Evolutionary conservation across 345 rosid genomes (phyloP).

Genomic region (Turnera subulata): DNA sequence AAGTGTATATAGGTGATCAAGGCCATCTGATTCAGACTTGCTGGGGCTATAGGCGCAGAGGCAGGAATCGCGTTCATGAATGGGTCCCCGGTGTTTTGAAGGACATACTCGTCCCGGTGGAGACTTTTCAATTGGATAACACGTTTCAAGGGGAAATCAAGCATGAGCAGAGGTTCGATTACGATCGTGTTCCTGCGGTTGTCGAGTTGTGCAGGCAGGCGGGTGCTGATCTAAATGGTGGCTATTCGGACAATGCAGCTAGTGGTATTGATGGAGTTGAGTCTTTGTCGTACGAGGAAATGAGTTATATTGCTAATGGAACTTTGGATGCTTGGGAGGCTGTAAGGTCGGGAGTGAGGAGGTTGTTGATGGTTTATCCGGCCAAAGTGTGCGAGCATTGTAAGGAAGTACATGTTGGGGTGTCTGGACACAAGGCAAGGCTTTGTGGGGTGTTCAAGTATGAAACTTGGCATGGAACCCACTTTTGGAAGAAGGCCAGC

Average conservation of each 20-base stretch:
- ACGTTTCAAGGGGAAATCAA: slow-evolving; percentile 63
- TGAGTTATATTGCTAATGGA: slow-evolving; percentile 40
- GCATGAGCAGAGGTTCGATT: slow-evolving; percentile 72
- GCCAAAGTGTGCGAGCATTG: slow-evolving; percentile 73
- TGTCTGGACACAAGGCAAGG: slow-evolving; percentile 79
- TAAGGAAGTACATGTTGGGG: slow-evolving; percentile 79
- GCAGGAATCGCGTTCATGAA: slow-evolving; percentile 66
- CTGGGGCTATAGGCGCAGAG: slow-evolving; percentile 52
- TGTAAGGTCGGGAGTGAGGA: slow-evolving; percentile 54
- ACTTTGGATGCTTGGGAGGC: slow-evolving; percentile 74
- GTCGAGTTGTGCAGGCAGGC: slow-evolving; percentile 89
- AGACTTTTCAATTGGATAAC: slow-evolving; percentile 50
- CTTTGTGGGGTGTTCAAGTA: slow-evolving; percentile 79
- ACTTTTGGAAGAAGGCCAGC: slow-evolving; percentile 73
- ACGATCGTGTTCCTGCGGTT: slow-evolving; percentile 69
- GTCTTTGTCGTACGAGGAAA: slow-evolving; percentile 39
- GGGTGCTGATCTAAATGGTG: slow-evolving; percentile 42
- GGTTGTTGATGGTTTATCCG: slow-evolving; percentile 56
- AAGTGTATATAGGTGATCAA: slow-evolving; percentile 68
- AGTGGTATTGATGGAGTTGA: slow-evolving; percentile 28
- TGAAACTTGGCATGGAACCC: slow-evolving; percentile 71
- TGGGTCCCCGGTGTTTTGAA: slow-evolving; percentile 68
- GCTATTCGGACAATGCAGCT: slow-evolving; percentile 13
- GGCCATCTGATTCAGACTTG: slow-evolving; percentile 90
- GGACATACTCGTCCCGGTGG: slow-evolving; percentile 67